Evolutionary conservation across 1,139 yeast genomes (phyloP).

Genomic region (Taphrina deformans): DNA sequence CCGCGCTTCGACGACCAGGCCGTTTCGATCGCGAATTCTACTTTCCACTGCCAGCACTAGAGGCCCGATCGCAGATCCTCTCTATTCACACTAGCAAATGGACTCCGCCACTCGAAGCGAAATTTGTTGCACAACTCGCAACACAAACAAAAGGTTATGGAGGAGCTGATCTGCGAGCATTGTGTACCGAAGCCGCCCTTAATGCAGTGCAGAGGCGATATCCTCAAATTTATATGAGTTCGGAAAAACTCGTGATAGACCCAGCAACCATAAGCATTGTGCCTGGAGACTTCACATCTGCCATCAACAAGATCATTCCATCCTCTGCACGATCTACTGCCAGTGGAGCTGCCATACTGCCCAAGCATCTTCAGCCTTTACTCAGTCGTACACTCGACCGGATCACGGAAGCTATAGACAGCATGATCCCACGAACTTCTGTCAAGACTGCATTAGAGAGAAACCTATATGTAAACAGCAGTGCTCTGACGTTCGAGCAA

Average conservation of each 20-base stretch:
- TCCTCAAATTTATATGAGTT: conserved; percentile 85
- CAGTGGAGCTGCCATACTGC: conserved; percentile 73
- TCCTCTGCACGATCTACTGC: conserved; percentile 86
- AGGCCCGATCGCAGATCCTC: conserved; percentile 75
- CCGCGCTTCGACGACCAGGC: conserved; percentile 96
- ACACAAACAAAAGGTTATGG: conserved; percentile 91
- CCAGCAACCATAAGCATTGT: conserved; percentile 70
- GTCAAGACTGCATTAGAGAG: conserved; percentile 65
- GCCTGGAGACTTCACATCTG: conserved; percentile 85
- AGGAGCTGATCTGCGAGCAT: conserved; percentile 93
- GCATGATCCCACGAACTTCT: conserved; percentile 64
- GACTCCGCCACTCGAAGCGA: conserved; percentile 66
- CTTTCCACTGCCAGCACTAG: conserved; percentile 85
- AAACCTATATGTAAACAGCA: conserved; percentile 62
- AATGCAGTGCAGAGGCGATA: conserved; percentile 86
- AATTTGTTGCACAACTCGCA: conserved; percentile 68
- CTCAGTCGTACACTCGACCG: conserved; percentile 54
- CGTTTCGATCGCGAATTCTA: conserved; percentile 95
- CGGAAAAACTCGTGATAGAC: conserved; percentile 71
- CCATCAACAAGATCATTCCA: conserved; percentile 81
- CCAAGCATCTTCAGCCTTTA: conserved; percentile 67
- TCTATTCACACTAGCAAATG: conserved; percentile 85
- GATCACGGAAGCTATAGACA: conserved; percentile 55
- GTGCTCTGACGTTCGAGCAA: conserved; percentile 67
- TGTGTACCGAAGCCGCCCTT: conserved; percentile 94